A percentile compares a stretch with the other conserved stretches of the same genome.
phyloP scores from a whole-genome alignment of 345 rosid species.

The Physaria fendleri region DNA sequence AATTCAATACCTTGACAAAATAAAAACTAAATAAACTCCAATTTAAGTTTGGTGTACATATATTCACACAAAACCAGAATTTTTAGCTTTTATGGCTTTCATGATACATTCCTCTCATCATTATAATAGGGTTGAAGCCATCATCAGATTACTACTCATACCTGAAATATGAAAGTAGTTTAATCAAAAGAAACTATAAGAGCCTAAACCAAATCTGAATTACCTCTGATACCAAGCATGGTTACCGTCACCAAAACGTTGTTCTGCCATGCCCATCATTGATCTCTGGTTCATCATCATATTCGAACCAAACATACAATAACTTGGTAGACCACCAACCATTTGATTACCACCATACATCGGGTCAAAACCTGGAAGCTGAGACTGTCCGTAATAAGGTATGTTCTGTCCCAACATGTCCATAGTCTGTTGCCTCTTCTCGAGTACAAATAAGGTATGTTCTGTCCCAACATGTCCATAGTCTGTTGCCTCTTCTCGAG shows the following conservation, averaged over 20 bases:
- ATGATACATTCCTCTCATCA: too few relatives aligned
- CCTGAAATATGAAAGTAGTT: too few relatives aligned
- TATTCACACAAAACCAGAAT: too few relatives aligned
- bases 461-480: not conserved
- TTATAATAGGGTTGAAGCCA: too few relatives aligned
- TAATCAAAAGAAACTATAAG: not conserved
- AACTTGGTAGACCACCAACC: conserved; percentile 5
- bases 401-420: conserved; percentile 6
- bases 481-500: too few relatives aligned
- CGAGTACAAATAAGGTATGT: conserved; percentile 2
- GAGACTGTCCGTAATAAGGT: not conserved
- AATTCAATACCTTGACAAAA: too few relatives aligned
- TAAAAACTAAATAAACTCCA: too few relatives aligned
- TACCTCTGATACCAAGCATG: not conserved
- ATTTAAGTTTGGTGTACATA: too few relatives aligned
- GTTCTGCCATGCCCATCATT: conserved; percentile 1
- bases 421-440: not conserved
- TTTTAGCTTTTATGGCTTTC: too few relatives aligned
- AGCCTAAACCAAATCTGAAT: not conserved
- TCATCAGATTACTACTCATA: too few relatives aligned
- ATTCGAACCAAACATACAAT: conserved; percentile 3
- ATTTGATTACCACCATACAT: conserved; percentile 11
- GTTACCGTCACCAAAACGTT: not conserved
- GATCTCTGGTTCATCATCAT: not conserved
- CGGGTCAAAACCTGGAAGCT: not conserved